These are phyloP conservation scores for Taiozyma sp. DNA, from an alignment of 1,139 yeast species.

Conservation along the genomic window DNA sequence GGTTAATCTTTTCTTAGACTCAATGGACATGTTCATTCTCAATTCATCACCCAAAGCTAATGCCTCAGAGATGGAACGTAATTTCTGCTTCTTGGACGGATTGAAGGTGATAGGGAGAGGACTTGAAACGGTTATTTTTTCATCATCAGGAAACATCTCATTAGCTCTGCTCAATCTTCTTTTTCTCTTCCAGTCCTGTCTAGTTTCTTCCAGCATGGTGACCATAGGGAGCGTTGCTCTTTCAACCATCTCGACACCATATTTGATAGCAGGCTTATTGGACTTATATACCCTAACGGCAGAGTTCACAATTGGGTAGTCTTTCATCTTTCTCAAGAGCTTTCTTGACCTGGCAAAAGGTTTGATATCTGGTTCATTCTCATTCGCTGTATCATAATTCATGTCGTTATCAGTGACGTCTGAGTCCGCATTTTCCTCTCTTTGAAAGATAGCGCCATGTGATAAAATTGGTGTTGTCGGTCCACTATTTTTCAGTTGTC, in stretches of 20 bases:
- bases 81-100: slow-evolving; percentile 14
- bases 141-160: slow-evolving; percentile 24
- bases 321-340: slow-evolving; percentile 37
- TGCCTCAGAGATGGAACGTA: slow-evolving; percentile 25
- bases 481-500: slow-evolving; percentile 18
- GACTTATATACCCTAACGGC: background rate
- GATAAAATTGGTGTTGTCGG: slow-evolving; percentile 2
- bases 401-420: slow-evolving; percentile 12
- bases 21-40: slow-evolving; percentile 46
- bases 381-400: slow-evolving; percentile 18
- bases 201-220: slow-evolving; percentile 42
- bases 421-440: background rate
- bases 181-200: slow-evolving; percentile 25
- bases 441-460: background rate
- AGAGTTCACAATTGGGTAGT: slow-evolving; percentile 41
- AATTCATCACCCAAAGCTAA: slow-evolving; percentile 33
- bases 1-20: slow-evolving; percentile 65
- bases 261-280: slow-evolving; percentile 46
- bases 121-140: slow-evolving; percentile 21
- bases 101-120: slow-evolving; percentile 32
- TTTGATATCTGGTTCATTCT: slow-evolving; percentile 5
- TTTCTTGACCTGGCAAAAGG: slow-evolving; percentile 2
- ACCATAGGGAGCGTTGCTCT: slow-evolving; percentile 58
- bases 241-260: slow-evolving; percentile 65
- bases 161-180: slow-evolving; percentile 24